Base-by-base conservation (phyloP, 768 basidiomycete species). In the Calocybe gangraenosa region DNA sequence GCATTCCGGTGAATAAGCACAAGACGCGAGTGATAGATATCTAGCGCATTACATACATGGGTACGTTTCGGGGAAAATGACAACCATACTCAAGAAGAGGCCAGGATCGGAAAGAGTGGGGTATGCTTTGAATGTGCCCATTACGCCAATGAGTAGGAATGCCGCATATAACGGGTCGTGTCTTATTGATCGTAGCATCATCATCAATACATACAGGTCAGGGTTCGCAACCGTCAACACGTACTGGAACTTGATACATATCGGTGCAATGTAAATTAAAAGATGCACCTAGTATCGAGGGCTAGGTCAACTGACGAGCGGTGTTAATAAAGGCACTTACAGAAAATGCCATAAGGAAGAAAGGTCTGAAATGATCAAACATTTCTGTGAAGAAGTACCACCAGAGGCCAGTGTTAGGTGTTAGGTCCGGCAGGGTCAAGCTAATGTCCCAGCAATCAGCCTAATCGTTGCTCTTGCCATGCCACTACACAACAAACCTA, bases 311-410 rank as follows among this genome's bases (percentile, higher is more conserved):
- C 2, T 28, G 15, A 34, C 18, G 7, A 22, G 11, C 11, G 13
- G 7, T 1, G 6, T n/a, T n/a, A n/a, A 31, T 39, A 34, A n/a
- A 18, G 28, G 30, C n/a, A 7, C 84, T 37, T 55, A 93, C 93
- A 14, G 86, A 88, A 64, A 97, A 98, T 14, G 88, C 89, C 75
- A 93, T 86, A 23, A 97, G 70, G 74, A 96, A 99, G 68, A 97
- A 97, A 3, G 85, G 81, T 22, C 96, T 73, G 72, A 97, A 99
- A 60, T 98, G 88, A 59, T 97, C 95, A 52, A 99, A 99, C 89
- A 97, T 97, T 62, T 98, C 95, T 9, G 92, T 97, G 68, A 98
- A 97, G 70, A 98, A 98, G 64, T 98, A 98, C 95, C 95, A 98
- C 88, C 92, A 92, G 21, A 97, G 66, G 1, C 96, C 95, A 3